Conservation (phyloP, 305 asterid genomes). For the Solanum hybrid region DNA sequence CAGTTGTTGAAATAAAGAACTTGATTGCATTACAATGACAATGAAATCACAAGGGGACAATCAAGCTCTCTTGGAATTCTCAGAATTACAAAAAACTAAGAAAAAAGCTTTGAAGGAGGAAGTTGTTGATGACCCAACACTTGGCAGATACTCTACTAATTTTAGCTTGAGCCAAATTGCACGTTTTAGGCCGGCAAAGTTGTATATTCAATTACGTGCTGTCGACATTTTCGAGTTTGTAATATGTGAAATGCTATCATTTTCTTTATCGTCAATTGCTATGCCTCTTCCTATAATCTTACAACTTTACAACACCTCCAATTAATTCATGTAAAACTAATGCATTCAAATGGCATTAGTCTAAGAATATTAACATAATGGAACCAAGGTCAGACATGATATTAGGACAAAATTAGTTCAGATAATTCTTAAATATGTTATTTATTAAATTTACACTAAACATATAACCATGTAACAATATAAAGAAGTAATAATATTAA, state of each 20-base stretch:
- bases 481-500: not conserved
- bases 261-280: not conserved
- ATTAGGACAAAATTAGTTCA: no score
- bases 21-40: not conserved
- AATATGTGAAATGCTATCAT: not conserved
- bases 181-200: not conserved
- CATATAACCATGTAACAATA: not conserved
- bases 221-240: not conserved
- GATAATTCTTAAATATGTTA: no score
- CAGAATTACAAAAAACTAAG: conserved; percentile 3
- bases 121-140: conserved; percentile 5
- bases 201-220: not conserved
- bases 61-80: conserved; percentile 28
- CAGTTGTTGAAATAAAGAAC: not conserved
- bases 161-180: not conserved
- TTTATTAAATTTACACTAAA: no score
- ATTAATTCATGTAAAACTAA: not conserved
- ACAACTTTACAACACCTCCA: not conserved
- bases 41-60: conserved; percentile 18
- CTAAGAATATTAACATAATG: no score
- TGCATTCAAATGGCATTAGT: not conserved
- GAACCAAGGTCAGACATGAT: no score
- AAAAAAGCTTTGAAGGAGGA: not conserved
- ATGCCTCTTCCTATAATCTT: not conserved
- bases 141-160: conserved; percentile 13